A percentile compares a stretch with the other conserved stretches of the same genome.
Evolutionary conservation across 2,329 filamentous ascomycete species (phyloP).

Genomic region (Phialocephala sp.): DNA sequence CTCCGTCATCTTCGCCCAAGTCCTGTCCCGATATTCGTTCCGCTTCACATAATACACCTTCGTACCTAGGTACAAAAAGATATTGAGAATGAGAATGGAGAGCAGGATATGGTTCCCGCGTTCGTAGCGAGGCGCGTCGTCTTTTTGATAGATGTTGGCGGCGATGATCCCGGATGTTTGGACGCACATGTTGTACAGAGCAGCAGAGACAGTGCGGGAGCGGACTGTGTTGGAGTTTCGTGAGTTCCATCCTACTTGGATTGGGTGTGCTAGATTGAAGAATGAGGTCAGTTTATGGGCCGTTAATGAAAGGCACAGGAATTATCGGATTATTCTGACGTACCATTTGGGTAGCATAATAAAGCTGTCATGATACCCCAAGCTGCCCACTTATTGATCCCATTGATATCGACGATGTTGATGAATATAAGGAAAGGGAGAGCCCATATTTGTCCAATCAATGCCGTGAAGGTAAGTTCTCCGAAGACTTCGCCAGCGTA

Average conservation of each 20-base stretch:
- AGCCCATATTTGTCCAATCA: conserved; percentile 61
- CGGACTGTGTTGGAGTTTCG: conserved; percentile 67
- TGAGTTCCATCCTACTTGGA: conserved; percentile 46
- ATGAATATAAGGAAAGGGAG: conserved; percentile 59
- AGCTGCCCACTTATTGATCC: conserved; percentile 48
- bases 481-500: conserved; percentile 52
- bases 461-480: conserved; percentile 54
- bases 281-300: background rate
- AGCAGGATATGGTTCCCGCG: conserved; percentile 61
- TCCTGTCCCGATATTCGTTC: conserved; percentile 48
- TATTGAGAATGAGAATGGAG: conserved; percentile 52
- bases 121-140: conserved; percentile 51
- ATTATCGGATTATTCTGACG: background rate
- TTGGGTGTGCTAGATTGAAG: conserved; percentile 48
- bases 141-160: conserved; percentile 48
- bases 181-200: conserved; percentile 63
- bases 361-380: conserved; percentile 50
- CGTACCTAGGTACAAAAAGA: conserved; percentile 51
- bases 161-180: conserved; percentile 49
- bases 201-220: conserved; percentile 65
- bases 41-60: conserved; percentile 54
- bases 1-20: conserved; percentile 51
- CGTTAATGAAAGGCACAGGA: background rate
- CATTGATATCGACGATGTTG: conserved; percentile 46
- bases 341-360: conserved; percentile 50